These are phyloP conservation scores for Daldinia caldariorum DNA, from an alignment of 495 filamentous ascomycete species.

Conservation along the genomic window DNA sequence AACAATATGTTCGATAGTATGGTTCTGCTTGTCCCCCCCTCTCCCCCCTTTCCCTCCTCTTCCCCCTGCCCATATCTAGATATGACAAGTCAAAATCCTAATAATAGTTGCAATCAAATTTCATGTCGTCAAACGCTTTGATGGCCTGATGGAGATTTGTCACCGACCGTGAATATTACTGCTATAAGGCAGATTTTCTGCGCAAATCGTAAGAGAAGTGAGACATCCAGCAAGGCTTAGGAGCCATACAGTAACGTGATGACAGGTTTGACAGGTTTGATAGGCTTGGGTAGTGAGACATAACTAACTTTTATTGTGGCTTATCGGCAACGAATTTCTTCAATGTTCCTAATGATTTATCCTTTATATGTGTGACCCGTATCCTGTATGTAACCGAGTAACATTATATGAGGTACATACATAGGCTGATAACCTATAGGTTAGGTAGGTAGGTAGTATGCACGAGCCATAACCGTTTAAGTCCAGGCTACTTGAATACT, in stretches of 20 bases:
- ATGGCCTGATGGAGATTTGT: conserved; percentile 11
- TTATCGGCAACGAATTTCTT: conserved; percentile 26
- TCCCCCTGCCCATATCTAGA: background rate
- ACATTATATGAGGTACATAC: too few species aligned
- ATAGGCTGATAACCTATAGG: too few species aligned
- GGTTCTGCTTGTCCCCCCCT: conserved; percentile 8
- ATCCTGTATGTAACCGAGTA: background rate
- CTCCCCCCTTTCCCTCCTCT: too few species aligned
- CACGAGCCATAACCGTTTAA: conserved; percentile 18
- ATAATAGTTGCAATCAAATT: conserved; percentile 26
- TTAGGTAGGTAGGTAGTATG: too few species aligned
- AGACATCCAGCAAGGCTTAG: conserved; percentile 38
- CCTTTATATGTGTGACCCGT: too few species aligned
- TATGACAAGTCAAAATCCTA: conserved; percentile 28
- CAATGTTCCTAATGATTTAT: conserved; percentile 4
- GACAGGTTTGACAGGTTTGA: conserved; percentile 27
- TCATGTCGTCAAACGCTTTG: conserved; percentile 15
- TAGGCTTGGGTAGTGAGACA: conserved; percentile 44
- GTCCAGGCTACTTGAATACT: background rate
- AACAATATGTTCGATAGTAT: conserved; percentile 6
- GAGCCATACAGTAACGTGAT: conserved; percentile 22
- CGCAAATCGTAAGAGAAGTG: conserved; percentile 43
- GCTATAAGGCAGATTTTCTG: conserved; percentile 41
- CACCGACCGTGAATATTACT: conserved; percentile 6
- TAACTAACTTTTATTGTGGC: conserved; percentile 28